Percentiles rank a stretch among this genome's conserved stretches.
Conservation (phyloP, 208 protist species). For the Crithidia expoeki region DNA sequence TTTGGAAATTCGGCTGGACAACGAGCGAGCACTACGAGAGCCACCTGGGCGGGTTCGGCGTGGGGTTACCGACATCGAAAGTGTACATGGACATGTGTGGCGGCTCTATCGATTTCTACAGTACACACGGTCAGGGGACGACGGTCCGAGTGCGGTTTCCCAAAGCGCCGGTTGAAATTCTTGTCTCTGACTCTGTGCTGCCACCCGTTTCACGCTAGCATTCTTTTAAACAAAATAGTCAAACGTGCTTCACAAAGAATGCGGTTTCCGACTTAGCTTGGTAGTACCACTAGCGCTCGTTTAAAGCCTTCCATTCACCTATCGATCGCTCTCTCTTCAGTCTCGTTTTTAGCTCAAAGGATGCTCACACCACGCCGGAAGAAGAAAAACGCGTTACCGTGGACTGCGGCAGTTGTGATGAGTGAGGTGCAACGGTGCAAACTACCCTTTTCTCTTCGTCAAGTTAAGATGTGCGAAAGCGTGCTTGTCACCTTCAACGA, state of each 20-base stretch:
- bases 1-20: conserved; percentile 91
- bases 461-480: no score
- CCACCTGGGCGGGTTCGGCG: conserved; percentile 76
- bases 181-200: conserved; percentile 39
- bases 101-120: conserved; percentile 78
- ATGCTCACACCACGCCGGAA: conserved; percentile 7
- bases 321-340: neutral
- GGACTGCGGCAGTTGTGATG: no score
- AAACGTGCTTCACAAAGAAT: no score
- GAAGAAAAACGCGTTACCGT: no score
- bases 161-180: conserved; percentile 66
- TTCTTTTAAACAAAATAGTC: no score
- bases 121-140: conserved; percentile 42
- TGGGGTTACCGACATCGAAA: conserved; percentile 83
- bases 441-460: no score
- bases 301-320: no score
- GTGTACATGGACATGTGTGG: conserved; percentile 89
- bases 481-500: no score
- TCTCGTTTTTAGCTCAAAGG: neutral
- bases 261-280: no score
- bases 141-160: conserved; percentile 84
- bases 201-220: neutral
- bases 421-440: no score
- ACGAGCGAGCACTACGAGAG: conserved; percentile 70
- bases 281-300: no score